Conservation (phyloP, 306 rosid genomes). For the Prunus kanzakura region DNA sequence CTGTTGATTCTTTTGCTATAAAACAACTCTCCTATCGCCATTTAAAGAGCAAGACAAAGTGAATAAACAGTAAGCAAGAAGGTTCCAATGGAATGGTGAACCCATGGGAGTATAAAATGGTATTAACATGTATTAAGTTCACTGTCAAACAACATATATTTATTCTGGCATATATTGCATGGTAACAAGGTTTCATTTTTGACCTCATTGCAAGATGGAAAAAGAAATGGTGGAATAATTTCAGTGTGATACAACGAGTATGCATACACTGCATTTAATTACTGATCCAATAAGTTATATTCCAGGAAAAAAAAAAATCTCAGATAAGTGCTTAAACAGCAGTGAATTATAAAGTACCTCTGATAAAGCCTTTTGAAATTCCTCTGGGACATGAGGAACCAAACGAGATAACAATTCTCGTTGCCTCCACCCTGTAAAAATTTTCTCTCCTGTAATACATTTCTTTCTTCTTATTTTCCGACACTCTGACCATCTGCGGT, state of each 20-base stretch:
- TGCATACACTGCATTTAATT: background rate
- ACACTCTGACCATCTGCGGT: constrained; percentile 62
- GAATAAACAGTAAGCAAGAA: background rate
- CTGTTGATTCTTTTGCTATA: background rate
- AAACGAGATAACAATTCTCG: constrained; percentile 63
- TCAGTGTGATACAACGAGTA: constrained; percentile 14
- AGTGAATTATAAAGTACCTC: constrained; percentile 48
- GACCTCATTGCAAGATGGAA: background rate
- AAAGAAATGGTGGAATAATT: background rate
- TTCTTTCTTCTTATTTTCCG: constrained; percentile 55
- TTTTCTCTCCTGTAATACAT: constrained; percentile 49
- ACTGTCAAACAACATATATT: background rate
- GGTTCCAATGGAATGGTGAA: background rate
- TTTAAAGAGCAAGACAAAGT: background rate
- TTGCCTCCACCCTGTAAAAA: constrained; percentile 65
- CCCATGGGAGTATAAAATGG: background rate
- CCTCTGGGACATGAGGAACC: constrained; percentile 50
- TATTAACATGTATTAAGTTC: background rate
- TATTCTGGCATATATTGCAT: constrained; percentile 2
- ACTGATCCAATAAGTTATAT: background rate
- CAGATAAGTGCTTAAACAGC: constrained; percentile 1
- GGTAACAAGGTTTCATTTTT: background rate
- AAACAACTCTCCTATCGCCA: background rate
- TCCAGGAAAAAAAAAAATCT: background rate
- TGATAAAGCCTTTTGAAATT: constrained; percentile 37